Percentiles rank a stretch among this genome's conserved stretches.
Evolutionary conservation across 2,329 filamentous ascomycete genomes (phyloP).

Genomic region (Beauveria pseudobassiana): DNA sequence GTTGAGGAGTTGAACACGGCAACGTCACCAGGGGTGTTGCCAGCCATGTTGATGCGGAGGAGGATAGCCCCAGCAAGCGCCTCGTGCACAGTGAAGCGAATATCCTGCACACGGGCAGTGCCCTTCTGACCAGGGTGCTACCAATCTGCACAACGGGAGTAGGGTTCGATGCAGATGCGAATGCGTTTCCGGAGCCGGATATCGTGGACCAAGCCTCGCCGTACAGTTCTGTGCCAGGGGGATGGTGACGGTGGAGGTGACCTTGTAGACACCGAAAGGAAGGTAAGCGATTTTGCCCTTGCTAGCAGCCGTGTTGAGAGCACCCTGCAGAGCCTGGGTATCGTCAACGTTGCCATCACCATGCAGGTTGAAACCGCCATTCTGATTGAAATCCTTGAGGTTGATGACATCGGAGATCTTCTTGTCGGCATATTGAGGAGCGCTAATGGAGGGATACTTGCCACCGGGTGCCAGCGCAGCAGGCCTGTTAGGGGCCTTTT

Average conservation of each 20-base stretch:
- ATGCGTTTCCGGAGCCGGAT: constrained; percentile 4
- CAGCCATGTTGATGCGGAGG: constrained; percentile 44
- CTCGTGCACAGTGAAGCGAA: constrained; percentile 43
- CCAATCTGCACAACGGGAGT: constrained; percentile 11
- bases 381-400: constrained; percentile 8
- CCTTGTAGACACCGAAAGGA: constrained; percentile 47
- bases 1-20: constrained; percentile 41
- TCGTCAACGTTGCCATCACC: constrained; percentile 53
- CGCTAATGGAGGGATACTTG: constrained; percentile 27
- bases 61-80: constrained; percentile 32
- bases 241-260: constrained; percentile 39
- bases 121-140: constrained; percentile 35
- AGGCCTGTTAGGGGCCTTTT: constrained; percentile 24
- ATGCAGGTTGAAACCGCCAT: constrained; percentile 9
- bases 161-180: constrained; percentile 5
- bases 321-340: constrained; percentile 49
- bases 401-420: constrained; percentile 30
- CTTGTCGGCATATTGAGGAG: constrained; percentile 31
- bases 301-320: constrained; percentile 43
- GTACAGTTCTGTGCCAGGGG: constrained; percentile 27
- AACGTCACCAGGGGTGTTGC: constrained; percentile 38
- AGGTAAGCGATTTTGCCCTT: constrained; percentile 47
- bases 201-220: constrained; percentile 8
- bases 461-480: constrained; percentile 29
- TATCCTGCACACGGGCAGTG: constrained; percentile 42